These are phyloP conservation scores for Isoetes taiwanensis DNA, from an alignment of 75 land plant genomes.

Conservation along the genomic window DNA sequence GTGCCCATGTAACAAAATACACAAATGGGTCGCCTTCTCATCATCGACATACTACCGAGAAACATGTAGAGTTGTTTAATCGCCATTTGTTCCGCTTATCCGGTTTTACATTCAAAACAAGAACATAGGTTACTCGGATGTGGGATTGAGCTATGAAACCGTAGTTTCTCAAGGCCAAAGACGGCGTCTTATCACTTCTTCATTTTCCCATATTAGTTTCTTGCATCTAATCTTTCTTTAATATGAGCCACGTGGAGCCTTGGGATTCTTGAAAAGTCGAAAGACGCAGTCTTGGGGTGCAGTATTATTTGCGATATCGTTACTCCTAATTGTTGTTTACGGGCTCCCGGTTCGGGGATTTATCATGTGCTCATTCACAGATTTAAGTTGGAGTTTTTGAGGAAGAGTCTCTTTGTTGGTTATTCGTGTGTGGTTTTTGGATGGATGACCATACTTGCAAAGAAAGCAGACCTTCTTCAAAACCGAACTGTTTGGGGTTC, in stretches of 20 bases:
- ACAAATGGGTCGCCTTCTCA: background rate
- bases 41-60: background rate
- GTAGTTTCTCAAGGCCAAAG: background rate
- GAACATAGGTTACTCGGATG: conserved; percentile 1
- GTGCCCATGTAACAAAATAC: too few species aligned
- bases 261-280: background rate
- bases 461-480: background rate
- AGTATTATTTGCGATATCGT: background rate
- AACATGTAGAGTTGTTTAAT: background rate
- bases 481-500: background rate
- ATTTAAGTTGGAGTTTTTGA: background rate
- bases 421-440: conserved; percentile 6
- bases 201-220: conserved; percentile 3
- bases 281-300: background rate
- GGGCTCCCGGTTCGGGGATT: background rate
- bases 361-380: background rate
- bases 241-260: conserved; percentile 1
- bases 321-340: background rate
- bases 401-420: background rate
- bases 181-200: background rate
- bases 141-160: conserved; percentile 1
- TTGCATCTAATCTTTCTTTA: background rate
- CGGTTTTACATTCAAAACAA: background rate
- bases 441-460: conserved; percentile 1
- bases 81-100: background rate